Conservation (phyloP, 176 grass and related monocot genomes). For the Bonia amplexicaulis region DNA sequence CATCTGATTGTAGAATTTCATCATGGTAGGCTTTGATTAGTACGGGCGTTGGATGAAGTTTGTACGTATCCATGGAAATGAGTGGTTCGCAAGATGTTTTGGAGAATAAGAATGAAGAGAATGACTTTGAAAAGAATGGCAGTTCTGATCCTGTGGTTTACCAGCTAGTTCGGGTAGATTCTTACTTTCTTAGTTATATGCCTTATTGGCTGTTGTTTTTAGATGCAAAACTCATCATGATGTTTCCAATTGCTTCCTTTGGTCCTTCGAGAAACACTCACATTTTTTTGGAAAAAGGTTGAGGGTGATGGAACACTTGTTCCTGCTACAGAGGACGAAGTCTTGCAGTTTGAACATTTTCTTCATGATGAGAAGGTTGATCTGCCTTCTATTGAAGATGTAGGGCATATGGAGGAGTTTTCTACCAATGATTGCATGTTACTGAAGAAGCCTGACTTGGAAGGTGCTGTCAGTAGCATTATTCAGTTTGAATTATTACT, state of each 20-base stretch:
- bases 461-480: conserved; percentile 46
- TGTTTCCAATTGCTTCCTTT: conserved; percentile 5
- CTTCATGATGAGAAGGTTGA: conserved; percentile 70
- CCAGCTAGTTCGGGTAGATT: conserved; percentile 91
- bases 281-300: conserved; percentile 43
- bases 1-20: conserved; percentile 21
- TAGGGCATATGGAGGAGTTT: conserved; percentile 42
- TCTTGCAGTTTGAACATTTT: conserved; percentile 77
- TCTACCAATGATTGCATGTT: conserved; percentile 44
- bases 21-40: conserved; percentile 16
- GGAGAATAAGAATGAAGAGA: conserved; percentile 50
- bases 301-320: conserved; percentile 94
- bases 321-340: conserved; percentile 91
- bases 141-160: conserved; percentile 74
- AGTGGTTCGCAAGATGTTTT: conserved; percentile 20
- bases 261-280: background rate
- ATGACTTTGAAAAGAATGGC: conserved; percentile 43
- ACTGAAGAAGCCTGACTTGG: conserved; percentile 48
- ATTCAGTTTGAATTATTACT: background rate
- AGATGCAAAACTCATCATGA: background rate
- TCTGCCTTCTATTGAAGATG: conserved; percentile 48
- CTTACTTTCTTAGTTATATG: conserved; percentile 7
- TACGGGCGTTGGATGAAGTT: conserved; percentile 49
- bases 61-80: conserved; percentile 62
- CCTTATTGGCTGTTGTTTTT: background rate